Percentiles rank a stretch among this genome's conserved stretches.
Evolutionary conservation across 495 filamentous ascomycete species (phyloP).

Genomic region (Entonaema liquescens): DNA sequence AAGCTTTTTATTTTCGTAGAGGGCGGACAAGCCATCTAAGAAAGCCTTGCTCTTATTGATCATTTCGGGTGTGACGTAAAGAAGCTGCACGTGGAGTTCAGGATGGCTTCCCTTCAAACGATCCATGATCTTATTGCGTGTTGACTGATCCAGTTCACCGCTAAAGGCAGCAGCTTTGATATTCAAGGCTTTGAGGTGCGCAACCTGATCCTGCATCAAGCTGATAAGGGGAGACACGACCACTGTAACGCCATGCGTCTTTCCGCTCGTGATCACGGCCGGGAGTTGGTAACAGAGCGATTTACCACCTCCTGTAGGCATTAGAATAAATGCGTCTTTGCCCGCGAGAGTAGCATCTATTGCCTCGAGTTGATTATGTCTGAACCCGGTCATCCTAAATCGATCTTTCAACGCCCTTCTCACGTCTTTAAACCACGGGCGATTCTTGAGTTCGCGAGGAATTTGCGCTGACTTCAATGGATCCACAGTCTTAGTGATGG

Average conservation of each 20-base stretch:
- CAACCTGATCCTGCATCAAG: slow-evolving; percentile 95
- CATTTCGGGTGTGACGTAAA: slow-evolving; percentile 98
- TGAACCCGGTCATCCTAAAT: slow-evolving; percentile 85
- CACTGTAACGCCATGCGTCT: slow-evolving; percentile 85
- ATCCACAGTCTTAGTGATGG: slow-evolving; percentile 41
- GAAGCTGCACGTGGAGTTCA: slow-evolving; percentile 76
- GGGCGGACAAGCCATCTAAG: slow-evolving; percentile 63
- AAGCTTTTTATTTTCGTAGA: slow-evolving; percentile 72
- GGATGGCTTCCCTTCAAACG: slow-evolving; percentile 66
- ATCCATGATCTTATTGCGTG: slow-evolving; percentile 67
- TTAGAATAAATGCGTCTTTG: slow-evolving; percentile 90
- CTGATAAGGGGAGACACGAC: slow-evolving; percentile 95
- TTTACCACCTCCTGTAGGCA: slow-evolving; percentile 98
- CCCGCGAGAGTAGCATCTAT: slow-evolving; percentile 91
- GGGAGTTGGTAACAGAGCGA: slow-evolving; percentile 97
- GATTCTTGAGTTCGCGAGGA: slow-evolving; percentile 52
- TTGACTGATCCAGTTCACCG: slow-evolving; percentile 67
- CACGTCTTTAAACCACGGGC: slow-evolving; percentile 88
- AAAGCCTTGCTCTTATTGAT: slow-evolving; percentile 77
- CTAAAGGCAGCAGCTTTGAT: slow-evolving; percentile 83
- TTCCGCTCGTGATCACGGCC: slow-evolving; percentile 81
- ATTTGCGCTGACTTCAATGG: slow-evolving; percentile 42
- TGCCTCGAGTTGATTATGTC: slow-evolving; percentile 91
- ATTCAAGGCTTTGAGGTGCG: slow-evolving; percentile 75
- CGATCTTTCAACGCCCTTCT: slow-evolving; percentile 75